These are phyloP conservation scores for Didymella glomerata DNA, from an alignment of 2,329 filamentous ascomycete species.

Conservation along the genomic window DNA sequence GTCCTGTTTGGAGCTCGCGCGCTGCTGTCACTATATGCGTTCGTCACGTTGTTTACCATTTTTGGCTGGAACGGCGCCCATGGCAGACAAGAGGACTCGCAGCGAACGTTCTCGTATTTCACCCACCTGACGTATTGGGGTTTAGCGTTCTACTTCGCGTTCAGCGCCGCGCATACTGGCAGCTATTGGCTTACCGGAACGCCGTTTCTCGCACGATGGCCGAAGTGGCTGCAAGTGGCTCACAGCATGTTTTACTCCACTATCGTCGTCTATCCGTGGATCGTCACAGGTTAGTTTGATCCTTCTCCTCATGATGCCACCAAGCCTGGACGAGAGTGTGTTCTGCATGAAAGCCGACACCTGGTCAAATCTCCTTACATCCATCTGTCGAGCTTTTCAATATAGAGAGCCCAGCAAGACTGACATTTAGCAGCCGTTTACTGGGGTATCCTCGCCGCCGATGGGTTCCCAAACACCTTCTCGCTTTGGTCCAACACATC, in stretches of 20 bases:
- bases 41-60: slow-evolving; percentile 73
- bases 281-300: slow-evolving; percentile 54
- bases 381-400: neutral
- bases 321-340: neutral
- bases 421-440: slow-evolving; percentile 50
- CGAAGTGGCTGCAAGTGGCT: slow-evolving; percentile 47
- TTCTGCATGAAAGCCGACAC: slow-evolving; percentile 1
- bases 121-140: slow-evolving; percentile 85
- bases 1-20: slow-evolving; percentile 67
- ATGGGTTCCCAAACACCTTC: slow-evolving; percentile 48
- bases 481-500: slow-evolving; percentile 68
- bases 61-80: slow-evolving; percentile 72
- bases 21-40: slow-evolving; percentile 67
- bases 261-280: slow-evolving; percentile 53
- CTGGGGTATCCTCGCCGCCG: slow-evolving; percentile 52
- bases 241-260: slow-evolving; percentile 56
- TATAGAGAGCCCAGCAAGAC: slow-evolving; percentile 7
- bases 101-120: slow-evolving; percentile 78
- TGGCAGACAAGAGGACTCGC: slow-evolving; percentile 53
- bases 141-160: slow-evolving; percentile 78
- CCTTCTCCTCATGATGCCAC: neutral
- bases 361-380: neutral
- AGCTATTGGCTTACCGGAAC: slow-evolving; percentile 62
- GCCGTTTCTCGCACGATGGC: slow-evolving; percentile 51
- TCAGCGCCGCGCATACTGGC: slow-evolving; percentile 73